Evolutionary conservation across 2,329 filamentous ascomycete genomes (phyloP).

Genomic region (Alternaria sp.): DNA sequence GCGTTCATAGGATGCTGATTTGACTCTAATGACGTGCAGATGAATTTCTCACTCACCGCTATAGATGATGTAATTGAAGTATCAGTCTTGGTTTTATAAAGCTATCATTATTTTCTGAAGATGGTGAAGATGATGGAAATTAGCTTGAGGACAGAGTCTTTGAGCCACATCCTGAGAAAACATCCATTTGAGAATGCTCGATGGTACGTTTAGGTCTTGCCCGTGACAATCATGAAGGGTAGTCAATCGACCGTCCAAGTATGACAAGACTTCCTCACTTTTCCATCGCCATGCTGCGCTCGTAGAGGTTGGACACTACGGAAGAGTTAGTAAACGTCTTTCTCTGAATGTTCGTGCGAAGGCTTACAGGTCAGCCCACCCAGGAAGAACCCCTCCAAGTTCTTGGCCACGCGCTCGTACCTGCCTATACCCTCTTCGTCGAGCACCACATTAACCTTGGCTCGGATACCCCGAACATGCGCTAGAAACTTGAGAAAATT

Average conservation of each 20-base stretch:
- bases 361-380: conserved; percentile 23
- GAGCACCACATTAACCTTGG: conserved; percentile 23
- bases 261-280: background rate
- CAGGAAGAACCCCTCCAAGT: conserved; percentile 26
- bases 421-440: conserved; percentile 6
- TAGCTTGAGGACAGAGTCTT: background rate
- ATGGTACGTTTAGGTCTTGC: background rate
- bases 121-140: background rate
- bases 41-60: background rate
- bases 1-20: background rate
- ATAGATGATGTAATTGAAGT: background rate
- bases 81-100: background rate
- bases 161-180: background rate
- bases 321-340: conserved; percentile 2
- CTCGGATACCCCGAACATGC: conserved; percentile 19
- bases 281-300: conserved; percentile 14
- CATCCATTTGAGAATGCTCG: background rate
- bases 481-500: conserved; percentile 30
- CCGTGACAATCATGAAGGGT: background rate
- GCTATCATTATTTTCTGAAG: background rate
- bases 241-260: background rate
- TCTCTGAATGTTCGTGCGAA: background rate
- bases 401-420: conserved; percentile 14
- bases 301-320: conserved; percentile 22
- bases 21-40: background rate